These are phyloP conservation scores for Acidomyces sp. DNA, from an alignment of 495 filamentous ascomycete genomes.

Conservation along the genomic window DNA sequence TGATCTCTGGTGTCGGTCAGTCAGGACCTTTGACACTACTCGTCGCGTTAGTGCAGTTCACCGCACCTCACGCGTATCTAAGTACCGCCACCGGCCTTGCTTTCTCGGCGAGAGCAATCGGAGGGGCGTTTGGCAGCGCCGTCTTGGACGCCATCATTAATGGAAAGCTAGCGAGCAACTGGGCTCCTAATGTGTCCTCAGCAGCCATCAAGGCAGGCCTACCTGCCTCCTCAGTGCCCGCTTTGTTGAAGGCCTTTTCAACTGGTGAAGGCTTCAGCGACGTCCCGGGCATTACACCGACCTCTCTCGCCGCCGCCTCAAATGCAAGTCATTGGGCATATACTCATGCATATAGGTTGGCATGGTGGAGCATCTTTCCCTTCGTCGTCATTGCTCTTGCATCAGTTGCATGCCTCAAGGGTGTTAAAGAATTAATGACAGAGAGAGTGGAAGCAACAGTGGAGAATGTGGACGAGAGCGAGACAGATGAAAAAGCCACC, in stretches of 20 bases:
- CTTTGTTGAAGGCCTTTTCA: slow-evolving; percentile 9
- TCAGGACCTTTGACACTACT: slow-evolving; percentile 38
- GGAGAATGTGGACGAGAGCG: slow-evolving; percentile 16
- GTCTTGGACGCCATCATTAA: slow-evolving; percentile 44
- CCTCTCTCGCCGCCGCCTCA: slow-evolving; percentile 8
- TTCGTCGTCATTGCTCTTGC: slow-evolving; percentile 40
- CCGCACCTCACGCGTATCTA: slow-evolving; percentile 40
- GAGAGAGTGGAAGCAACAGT: slow-evolving; percentile 26
- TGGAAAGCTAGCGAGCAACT: slow-evolving; percentile 31
- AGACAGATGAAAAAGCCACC: not conserved
- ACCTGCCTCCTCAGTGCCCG: slow-evolving; percentile 8
- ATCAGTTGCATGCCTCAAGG: slow-evolving; percentile 33
- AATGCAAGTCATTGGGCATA: slow-evolving; percentile 20
- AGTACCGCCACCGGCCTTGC: slow-evolving; percentile 42
- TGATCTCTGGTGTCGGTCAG: slow-evolving; percentile 39
- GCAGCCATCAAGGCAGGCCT: slow-evolving; percentile 12
- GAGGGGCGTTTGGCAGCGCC: slow-evolving; percentile 42
- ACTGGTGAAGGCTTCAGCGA: slow-evolving; percentile 9
- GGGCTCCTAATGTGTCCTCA: slow-evolving; percentile 21
- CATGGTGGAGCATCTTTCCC: slow-evolving; percentile 40
- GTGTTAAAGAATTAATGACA: slow-evolving; percentile 30
- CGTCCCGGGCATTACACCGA: slow-evolving; percentile 6
- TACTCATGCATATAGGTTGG: slow-evolving; percentile 28
- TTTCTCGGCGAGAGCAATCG: slow-evolving; percentile 42
- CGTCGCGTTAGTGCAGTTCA: slow-evolving; percentile 40